These are phyloP conservation scores for Penicillium daleae DNA, from an alignment of 495 filamentous ascomycete genomes.

Conservation along the genomic window DNA sequence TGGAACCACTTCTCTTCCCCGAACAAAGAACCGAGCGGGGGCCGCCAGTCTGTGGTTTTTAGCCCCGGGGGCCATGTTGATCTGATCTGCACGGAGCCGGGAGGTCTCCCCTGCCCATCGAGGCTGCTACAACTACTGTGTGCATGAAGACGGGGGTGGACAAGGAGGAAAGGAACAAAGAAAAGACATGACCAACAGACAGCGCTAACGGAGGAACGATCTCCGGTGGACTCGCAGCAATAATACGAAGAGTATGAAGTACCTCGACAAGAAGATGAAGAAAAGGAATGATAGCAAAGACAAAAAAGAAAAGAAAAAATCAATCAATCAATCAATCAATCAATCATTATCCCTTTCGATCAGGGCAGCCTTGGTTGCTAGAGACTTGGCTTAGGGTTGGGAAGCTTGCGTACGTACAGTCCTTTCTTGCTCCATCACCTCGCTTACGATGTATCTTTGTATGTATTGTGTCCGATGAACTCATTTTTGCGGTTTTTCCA, in stretches of 20 bases:
- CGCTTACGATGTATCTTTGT: constrained; percentile 1
- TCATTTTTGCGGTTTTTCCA: not conserved
- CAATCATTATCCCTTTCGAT: not conserved
- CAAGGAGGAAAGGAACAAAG: constrained; percentile 1
- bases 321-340: too few relatives aligned
- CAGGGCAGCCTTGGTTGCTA: not conserved
- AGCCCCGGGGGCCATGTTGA: constrained; percentile 30
- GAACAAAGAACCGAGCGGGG: constrained; percentile 5
- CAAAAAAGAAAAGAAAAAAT: not conserved
- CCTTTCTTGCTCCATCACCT: not conserved
- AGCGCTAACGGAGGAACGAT: constrained; percentile 2
- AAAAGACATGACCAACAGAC: not conserved
- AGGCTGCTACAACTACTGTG: constrained; percentile 4
- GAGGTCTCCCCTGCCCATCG: constrained; percentile 21
- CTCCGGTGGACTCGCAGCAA: not conserved
- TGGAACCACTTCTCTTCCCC: constrained; percentile 2
- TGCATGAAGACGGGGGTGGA: not conserved
- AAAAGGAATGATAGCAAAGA: not conserved
- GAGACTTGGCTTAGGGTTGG: not conserved
- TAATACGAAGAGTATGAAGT: not conserved
- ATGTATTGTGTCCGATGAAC: not conserved
- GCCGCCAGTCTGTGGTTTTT: constrained; percentile 5
- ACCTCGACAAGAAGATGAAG: not conserved
- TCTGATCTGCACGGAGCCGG: constrained; percentile 39
- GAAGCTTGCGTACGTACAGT: not conserved